Conservation (phyloP, 768 basidiomycete genomes). For the Suillus placidus region DNA sequence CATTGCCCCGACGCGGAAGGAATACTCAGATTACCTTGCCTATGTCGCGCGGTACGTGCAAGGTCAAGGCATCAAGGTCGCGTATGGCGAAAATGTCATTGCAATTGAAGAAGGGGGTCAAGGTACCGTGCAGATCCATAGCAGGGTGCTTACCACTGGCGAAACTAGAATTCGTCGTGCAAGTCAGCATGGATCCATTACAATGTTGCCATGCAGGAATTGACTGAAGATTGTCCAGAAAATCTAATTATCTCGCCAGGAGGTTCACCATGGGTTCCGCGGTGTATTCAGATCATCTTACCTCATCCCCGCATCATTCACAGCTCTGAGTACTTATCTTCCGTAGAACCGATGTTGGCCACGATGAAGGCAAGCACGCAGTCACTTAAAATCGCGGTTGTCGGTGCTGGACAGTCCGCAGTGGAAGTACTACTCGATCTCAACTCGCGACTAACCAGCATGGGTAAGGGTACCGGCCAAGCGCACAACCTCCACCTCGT, state of each 20-base stretch:
- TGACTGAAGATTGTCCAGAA: conserved; percentile 25
- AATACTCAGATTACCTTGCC: conserved; percentile 55
- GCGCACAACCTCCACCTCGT: conserved; percentile 52
- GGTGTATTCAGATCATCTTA: conserved; percentile 33
- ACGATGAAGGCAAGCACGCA: conserved; percentile 21
- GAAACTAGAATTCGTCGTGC: conserved; percentile 37
- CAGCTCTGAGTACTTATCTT: conserved; percentile 45
- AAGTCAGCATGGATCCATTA: conserved; percentile 35
- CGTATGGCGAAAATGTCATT: conserved; percentile 51
- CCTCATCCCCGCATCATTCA: conserved; percentile 44
- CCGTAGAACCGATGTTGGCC: conserved; percentile 39
- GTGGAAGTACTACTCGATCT: conserved; percentile 51
- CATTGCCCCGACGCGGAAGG: conserved; percentile 53
- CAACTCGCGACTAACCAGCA: conserved; percentile 39
- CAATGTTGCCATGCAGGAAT: conserved; percentile 1
- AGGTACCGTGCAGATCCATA: conserved; percentile 42
- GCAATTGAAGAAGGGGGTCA: conserved; percentile 36
- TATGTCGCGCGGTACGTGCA: conserved; percentile 53
- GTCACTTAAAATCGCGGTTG: conserved; percentile 46
- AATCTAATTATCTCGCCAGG: conserved; percentile 57
- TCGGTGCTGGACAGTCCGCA: conserved; percentile 52
- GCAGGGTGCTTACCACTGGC: conserved; percentile 39
- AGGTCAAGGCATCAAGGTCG: conserved; percentile 43
- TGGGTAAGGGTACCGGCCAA: conserved; percentile 26
- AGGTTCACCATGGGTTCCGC: conserved; percentile 48